Evolutionary conservation across 1,284 basidiomycete genomes (phyloP).

Genomic region (Cryptococcus sp.): DNA sequence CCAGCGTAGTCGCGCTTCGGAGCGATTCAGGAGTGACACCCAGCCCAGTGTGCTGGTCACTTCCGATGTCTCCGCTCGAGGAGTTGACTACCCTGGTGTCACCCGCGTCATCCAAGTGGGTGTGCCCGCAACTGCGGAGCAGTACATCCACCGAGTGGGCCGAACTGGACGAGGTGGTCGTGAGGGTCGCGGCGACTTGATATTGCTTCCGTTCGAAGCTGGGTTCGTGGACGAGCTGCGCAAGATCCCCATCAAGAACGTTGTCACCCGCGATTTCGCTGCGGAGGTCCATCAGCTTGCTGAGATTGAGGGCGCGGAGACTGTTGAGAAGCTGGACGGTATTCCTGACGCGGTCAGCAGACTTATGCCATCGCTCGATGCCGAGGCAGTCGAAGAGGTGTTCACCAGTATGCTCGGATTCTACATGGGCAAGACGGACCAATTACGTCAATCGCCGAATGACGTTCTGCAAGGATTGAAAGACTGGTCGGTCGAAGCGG

Average conservation of each 20-base stretch:
- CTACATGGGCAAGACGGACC: conserved; percentile 63
- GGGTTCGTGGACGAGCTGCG: conserved; percentile 71
- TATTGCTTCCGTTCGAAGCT: conserved; percentile 80
- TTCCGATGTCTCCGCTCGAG: conserved; percentile 87
- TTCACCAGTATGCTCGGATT: conserved; percentile 75
- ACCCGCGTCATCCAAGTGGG: conserved; percentile 94
- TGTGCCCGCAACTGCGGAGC: conserved; percentile 67
- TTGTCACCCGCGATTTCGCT: conserved; percentile 60
- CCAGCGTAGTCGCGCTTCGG: conserved; percentile 66
- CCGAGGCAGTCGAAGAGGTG: conserved; percentile 64
- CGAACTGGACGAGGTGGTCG: conserved; percentile 79
- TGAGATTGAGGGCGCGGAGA: conserved; percentile 22
- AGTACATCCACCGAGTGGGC: conserved; percentile 90
- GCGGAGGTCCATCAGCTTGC: conserved; percentile 61
- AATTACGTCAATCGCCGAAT: conserved; percentile 56
- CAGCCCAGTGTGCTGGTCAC: conserved; percentile 72
- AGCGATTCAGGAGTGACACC: conserved; percentile 66
- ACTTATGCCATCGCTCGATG: conserved; percentile 58
- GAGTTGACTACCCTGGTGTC: conserved; percentile 86
- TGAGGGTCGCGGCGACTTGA: conserved; percentile 75
- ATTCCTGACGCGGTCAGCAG: conserved; percentile 54
- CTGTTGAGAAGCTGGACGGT: conserved; percentile 30
- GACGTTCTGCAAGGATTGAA: conserved; percentile 66
- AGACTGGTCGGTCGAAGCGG: conserved; percentile 64
- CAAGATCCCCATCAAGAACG: conserved; percentile 69